Base-by-base conservation (phyloP, 805 yeast species). In the Nakazawaea anatomiae region DNA sequence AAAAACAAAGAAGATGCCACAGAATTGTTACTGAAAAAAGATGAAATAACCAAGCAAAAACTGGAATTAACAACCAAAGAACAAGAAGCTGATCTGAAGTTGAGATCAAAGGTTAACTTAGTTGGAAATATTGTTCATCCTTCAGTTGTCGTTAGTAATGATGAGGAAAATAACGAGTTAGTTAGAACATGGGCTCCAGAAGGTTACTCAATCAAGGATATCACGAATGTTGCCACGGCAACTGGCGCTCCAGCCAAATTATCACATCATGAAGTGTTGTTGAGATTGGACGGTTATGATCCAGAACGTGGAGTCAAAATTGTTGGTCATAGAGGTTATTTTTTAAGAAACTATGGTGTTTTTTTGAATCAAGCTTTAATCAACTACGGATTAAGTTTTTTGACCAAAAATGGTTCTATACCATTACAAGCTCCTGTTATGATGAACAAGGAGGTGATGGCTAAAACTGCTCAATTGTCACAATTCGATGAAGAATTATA, bases 391-490 rank as follows among this genome's bases (percentile, higher is more conserved):
- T 80, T 94, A 66, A 76, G 79, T 54, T 91, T 89, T 73, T 79
- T 94, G 68, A 80, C 88, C 57, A 73, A 80, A 62, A 81, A 84
- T 60, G 90, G 84, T 47, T 94, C 89, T 76, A 76, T 77, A 50
- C 96, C 98, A 56, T 77, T 94, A 70, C 99, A 94, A 76, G 96
- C 99, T 12, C 99, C 99, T 52, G 97, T 92, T 43, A 94, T 94
- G 99, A 89, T 94, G 97, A 94, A 94, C 83, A 94, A 94, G 74
- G 98, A 94, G 53, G 96, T 90, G 52, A 94, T 94, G 99, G 98
- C 98, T 60, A 91, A 89, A 74, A 94, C 99, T 59, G 99, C 99
- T 7, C 99, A 94, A 75, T 83, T 94, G 68, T 90, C 97, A 38
- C 91, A 94, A 66, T 94, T 94, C 62, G 99, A 94, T 70, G 99